Evolutionary conservation across 441 rosid species (phyloP), one percentile per base, ranked within the genome.

Genomic region (Euphorbia celastroides): DNA sequence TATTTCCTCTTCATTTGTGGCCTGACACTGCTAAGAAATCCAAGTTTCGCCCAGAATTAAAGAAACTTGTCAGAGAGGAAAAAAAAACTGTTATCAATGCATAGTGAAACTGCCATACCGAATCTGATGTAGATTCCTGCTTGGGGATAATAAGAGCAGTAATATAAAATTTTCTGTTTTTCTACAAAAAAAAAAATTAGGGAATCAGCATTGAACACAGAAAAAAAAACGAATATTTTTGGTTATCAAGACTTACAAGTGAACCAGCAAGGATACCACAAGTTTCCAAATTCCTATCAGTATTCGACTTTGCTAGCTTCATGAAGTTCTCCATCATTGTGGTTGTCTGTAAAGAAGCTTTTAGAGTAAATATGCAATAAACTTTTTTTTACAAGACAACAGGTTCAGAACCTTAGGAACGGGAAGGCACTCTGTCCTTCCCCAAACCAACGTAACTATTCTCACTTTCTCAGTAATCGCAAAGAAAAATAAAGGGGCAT

Each of bases 201-300:
- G 66, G 63, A 71, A 58, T 71, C 66, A 72, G 75, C n/a, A 66
- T 25, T 25, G 27, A 19, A 27, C 25, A 70, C 11, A 50, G 32
- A 19, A 34, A 67, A 57, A 71, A 65, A 20, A 23, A 57, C 10
- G 23, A 48, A 56, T 52, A 36, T 34, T 73, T 65, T 46, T 58
- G 28, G 64, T 58, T 69, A 62, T 70, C 38, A 46, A 28, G 26
- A 83, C 99, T 83, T 79, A 94, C 99, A 60, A 94, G 96, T 65
- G 89, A 82, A 71, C 99, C 99, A 55, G 97, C 97, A 67, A 94
- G 96, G 65, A 94, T 82, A 57, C 99, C 99, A 77, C 99, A 94
- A 54, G 97, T 91, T 84, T 94, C 99, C 75, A 94, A 82, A 80
- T 91, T 82, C 73, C 78, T 85, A 60, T 81, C 88, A 46, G 99